Evolutionary conservation across 257 asterid genomes (phyloP).

Genomic region (Avicennia marina): DNA sequence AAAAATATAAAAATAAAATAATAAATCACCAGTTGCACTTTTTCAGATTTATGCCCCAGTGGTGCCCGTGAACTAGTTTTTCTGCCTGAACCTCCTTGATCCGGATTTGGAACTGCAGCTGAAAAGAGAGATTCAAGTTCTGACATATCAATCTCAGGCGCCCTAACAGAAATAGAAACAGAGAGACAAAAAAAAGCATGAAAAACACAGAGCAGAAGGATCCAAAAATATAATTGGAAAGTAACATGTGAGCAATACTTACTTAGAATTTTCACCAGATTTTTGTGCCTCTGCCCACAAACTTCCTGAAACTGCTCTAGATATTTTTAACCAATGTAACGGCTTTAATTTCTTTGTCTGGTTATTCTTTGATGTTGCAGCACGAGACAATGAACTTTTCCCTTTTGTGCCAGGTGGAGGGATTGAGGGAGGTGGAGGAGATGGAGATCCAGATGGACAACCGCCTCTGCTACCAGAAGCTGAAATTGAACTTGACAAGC

Average conservation of each 20-base stretch:
- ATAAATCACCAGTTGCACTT: slow-evolving; percentile 84
- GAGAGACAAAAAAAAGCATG: slow-evolving; percentile 13
- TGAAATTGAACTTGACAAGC: slow-evolving; percentile 24
- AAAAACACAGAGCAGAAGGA: slow-evolving; percentile 13
- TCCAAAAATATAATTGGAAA: too few species aligned
- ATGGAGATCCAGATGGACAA: too few species aligned
- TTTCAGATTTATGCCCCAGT: slow-evolving; percentile 65
- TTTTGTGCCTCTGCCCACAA: slow-evolving; percentile 97
- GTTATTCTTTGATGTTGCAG: slow-evolving; percentile 42
- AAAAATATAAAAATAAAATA: slow-evolving; percentile 9
- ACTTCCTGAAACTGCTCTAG: slow-evolving; percentile 96
- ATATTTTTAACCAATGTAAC: slow-evolving; percentile 82
- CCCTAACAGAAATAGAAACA: slow-evolving; percentile 46
- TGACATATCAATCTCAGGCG: slow-evolving; percentile 86
- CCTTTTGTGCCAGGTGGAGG: slow-evolving; percentile 67
- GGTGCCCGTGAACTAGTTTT: slow-evolving; percentile 57
- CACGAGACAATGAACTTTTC: slow-evolving; percentile 52
- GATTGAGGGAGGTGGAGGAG: slow-evolving; percentile 79
- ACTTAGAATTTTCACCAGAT: slow-evolving; percentile 78
- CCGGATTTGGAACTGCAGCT: slow-evolving; percentile 68
- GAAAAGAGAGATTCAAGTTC: slow-evolving; percentile 95
- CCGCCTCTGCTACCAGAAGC: too few species aligned
- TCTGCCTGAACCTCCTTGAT: slow-evolving; percentile 46
- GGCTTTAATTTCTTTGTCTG: slow-evolving; percentile 82
- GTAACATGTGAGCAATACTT: slow-evolving; percentile 31